phyloP scores from a whole-genome alignment of 179 eudicot species.

The Spergularia azorica region DNA sequence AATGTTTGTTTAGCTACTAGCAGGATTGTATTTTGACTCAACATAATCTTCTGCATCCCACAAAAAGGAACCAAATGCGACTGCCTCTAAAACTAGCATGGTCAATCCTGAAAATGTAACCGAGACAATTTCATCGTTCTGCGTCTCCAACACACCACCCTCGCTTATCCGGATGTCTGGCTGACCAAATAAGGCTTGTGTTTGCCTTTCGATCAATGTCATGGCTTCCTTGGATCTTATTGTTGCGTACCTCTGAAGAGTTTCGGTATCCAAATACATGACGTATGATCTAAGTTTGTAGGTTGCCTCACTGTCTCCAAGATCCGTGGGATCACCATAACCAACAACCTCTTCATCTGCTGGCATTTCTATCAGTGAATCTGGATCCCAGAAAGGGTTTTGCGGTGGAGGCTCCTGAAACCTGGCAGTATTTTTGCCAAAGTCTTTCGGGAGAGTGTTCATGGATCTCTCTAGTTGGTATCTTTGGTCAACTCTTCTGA shows the following conservation, averaged over 20 bases:
- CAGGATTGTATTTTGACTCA: constrained; percentile 70
- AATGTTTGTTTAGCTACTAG: constrained; percentile 39
- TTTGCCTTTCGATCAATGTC: constrained; percentile 87
- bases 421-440: constrained; percentile 34
- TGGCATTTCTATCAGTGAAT: constrained; percentile 54
- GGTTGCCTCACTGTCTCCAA: constrained; percentile 39
- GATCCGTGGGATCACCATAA: constrained; percentile 31
- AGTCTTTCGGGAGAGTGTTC: constrained; percentile 80
- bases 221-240: constrained; percentile 84
- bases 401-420: constrained; percentile 41
- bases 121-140: constrained; percentile 55
- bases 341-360: constrained; percentile 50
- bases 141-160: constrained; percentile 62
- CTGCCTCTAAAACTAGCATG: constrained; percentile 87
- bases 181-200: constrained; percentile 89
- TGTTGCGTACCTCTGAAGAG: constrained; percentile 88
- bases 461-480: constrained; percentile 87
- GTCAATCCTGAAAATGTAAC: constrained; percentile 65
- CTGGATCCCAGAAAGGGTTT: constrained; percentile 70
- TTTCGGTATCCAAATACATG: constrained; percentile 89
- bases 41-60: constrained; percentile 92
- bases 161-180: constrained; percentile 69
- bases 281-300: constrained; percentile 76
- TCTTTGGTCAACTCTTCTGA: constrained; percentile 83
- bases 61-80: constrained; percentile 87